Evolutionary conservation across 495 filamentous ascomycete genomes (phyloP), one percentile per base, ranked within the genome.

Genomic region (Aspergillus egyptiacus): DNA sequence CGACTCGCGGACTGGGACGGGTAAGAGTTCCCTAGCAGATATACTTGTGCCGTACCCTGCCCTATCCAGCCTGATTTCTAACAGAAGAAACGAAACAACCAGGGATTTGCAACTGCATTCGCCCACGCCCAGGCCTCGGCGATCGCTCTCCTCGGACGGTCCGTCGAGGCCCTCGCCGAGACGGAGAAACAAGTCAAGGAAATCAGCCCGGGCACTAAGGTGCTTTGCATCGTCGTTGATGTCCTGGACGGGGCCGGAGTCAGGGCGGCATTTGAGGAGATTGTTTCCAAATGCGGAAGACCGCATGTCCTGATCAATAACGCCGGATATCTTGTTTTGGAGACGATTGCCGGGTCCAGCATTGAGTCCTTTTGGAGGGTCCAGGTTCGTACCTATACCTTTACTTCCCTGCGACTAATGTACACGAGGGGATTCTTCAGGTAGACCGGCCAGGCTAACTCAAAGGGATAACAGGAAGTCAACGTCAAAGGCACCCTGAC

Each of bases 291-390:
- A 6, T 69, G 68, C 34, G 67, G 69, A 2, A 50, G 55, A 6
- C 63, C 71, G 9, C 71, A 77, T 49, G 50, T 77, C 0, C 58
- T 77, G 11, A 49, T 75, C 34, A 73, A 72, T 53, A 74, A 71
- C 41, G 73, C 72, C 1, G 73, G 61, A n/a, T n/a, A n/a, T n/a
- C n/a, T n/a, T 0, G 50, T 58, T 3, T 30, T 53, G 9, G 36
- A 44, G 14, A 52, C 47, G 4, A 56, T 61, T 6, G 24, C 48
- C 11, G 56, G 65, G 2, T 46, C 59, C 0, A 55, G 68, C 17
- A 34, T 60, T 9, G 64, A 64, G 1, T 43, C 50, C 10, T 75
- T 63, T 61, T 73, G 68, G 68, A 57, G 38, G 2, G 22, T 18
- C 1, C 35, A 37, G 33, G 33, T 36, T 18, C n/a, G 33, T 17